Base-by-base conservation (phyloP, 2,329 filamentous ascomycete genomes). In the Penicillium vulpinum region DNA sequence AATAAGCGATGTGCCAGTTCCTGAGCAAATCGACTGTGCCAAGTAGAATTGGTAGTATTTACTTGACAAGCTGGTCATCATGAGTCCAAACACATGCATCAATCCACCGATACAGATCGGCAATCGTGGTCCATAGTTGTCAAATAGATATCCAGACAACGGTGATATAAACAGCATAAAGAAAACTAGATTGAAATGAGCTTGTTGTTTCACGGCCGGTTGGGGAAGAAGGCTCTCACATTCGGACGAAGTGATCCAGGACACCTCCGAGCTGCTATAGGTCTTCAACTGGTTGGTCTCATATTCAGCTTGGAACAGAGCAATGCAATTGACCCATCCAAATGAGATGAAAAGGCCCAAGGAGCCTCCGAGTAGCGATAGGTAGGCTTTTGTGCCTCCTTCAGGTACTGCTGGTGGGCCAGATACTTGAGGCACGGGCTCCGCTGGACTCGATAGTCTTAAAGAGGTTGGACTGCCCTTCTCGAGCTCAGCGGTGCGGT, bases 251-350 rank as follows among this genome's bases (percentile, higher is more conserved):
- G 82, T 77, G 47, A 87, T 86, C 84, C 84, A 87, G 10, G 83
- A 75, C 10, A 87, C 46, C 10, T 54, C 75, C 0, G 80, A 81
- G 54, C 80, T 82, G 0, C 81, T 64, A 0, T 81, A 81, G 3
- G 74, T 51, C 3, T 61, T 67, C 4, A 86, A 70, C 16, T 80
- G 75, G 7, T 78, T 70, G 7, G 69, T 73, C 60, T 83, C 71
- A 63, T 86, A 87, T 64, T 85, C 83, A 10, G 81, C 78, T 63
- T 86, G 83, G 62, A 87, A 86, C 11, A 82, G 75, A 13, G 83
- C 84, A 56, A 79, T 73, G 40, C 74, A 76, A 58, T 77, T 78
- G 58, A 78, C 75, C 75, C 76, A 80, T 31, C 79, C 79, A 67
- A 80, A 80, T 55, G 71, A 76, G 59, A 72, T 72, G 63, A 81